Evolutionary conservation across 352 stramenopile genomes (phyloP), one percentile per base, ranked within the genome.

Genomic region (Paralagenidium karlingii): DNA sequence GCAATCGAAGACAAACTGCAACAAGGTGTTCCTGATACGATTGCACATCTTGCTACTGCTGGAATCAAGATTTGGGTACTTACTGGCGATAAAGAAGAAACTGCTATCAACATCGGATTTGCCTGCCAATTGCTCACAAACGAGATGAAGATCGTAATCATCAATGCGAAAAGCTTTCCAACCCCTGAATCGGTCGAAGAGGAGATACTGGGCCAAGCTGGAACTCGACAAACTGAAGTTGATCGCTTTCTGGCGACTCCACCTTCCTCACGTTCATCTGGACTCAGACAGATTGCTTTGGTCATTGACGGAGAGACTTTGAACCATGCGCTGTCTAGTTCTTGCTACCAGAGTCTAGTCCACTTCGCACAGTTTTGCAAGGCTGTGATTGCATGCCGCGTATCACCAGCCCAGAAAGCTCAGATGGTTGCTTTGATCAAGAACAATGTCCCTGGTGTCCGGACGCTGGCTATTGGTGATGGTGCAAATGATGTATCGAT

Each of bases 401-500:
- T 94, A 2, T 91, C 77, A 2, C 82, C 82, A 0, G 74, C 74
- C 7, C 81, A 95, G 37, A 94, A 95, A 58, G 74, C 75, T 5
- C 54, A 85, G 15, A 82, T 94, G 60, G 80, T 91, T 7, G 63
- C 63, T 4, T 40, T 92, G 16, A 82, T 94, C 46, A 90, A 85
- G 42, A 58, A 81, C 24, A 65, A 65, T 32, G 68, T 86, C 3
- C 59, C 68, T 24, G 68, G 69, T 5, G 68, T 81, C 8, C 64
- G 67, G 7, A 96, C 82, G 13, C 59, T 96, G 2, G 70, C 82
- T 15, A 96, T 96, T 31, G 86, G 91, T 20, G 91, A 97, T 47
- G 91, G 91, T 29, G 91, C 90, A 1, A 97, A 97, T 46, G 91
- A 97, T 45, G 91, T 97, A 2, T 82, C 80, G 11, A 97, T 97